Conservation (phyloP, 768 basidiomycete species). For the Xerocomellus intermedius region DNA sequence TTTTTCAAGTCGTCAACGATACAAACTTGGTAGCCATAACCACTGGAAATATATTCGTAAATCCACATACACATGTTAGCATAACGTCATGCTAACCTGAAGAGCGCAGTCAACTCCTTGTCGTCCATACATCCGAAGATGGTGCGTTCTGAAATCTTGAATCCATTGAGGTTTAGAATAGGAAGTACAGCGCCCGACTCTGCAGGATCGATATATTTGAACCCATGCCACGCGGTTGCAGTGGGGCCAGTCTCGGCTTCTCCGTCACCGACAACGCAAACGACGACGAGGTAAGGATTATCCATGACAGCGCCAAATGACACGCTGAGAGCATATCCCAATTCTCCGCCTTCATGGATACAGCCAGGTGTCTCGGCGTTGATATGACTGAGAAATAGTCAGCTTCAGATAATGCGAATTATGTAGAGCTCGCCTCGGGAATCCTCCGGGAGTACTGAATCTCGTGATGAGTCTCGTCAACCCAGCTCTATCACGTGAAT, state of each 20-base stretch:
- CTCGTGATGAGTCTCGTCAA: constrained; percentile 65
- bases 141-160: constrained; percentile 89
- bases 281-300: constrained; percentile 78
- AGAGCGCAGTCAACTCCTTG: constrained; percentile 72
- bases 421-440: constrained; percentile 56
- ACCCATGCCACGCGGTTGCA: constrained; percentile 78
- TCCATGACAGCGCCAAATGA: constrained; percentile 92
- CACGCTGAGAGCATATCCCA: constrained; percentile 85
- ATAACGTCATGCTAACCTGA: constrained; percentile 47
- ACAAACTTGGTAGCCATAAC: constrained; percentile 87
- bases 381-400: constrained; percentile 48
- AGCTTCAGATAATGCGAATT: neutral
- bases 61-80: neutral
- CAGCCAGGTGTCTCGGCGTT: constrained; percentile 85
- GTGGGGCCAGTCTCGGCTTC: constrained; percentile 84
- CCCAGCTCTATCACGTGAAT: constrained; percentile 55
- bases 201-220: constrained; percentile 87
- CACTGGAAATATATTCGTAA: constrained; percentile 36
- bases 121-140: constrained; percentile 91
- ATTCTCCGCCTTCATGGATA: constrained; percentile 91
- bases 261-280: constrained; percentile 85
- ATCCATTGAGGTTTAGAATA: constrained; percentile 84
- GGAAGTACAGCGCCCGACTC: constrained; percentile 92
- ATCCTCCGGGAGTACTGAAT: constrained; percentile 83
- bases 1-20: constrained; percentile 67